phyloP scores from a whole-genome alignment of 352 stramenopile species.

The Phytophthora syringae region DNA sequence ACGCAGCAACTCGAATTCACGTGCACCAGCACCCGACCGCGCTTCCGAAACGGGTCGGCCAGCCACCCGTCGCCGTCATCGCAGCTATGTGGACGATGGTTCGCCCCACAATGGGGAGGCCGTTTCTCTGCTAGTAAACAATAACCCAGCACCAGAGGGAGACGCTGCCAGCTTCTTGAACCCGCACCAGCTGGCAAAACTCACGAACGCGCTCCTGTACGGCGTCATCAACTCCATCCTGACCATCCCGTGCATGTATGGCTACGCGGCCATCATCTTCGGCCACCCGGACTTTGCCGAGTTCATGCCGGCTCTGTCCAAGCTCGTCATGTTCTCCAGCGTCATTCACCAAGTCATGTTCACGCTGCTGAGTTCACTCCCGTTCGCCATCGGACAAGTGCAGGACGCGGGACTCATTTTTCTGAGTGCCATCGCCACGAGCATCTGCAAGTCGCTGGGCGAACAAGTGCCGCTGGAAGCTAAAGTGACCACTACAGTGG shows the following conservation, averaged over 20 bases:
- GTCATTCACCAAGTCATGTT: constrained; percentile 95
- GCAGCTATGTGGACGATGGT: constrained; percentile 44
- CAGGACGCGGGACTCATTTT: constrained; percentile 99
- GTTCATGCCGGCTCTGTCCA: constrained; percentile 92
- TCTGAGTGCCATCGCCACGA: constrained; percentile 94
- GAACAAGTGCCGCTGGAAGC: constrained; percentile 65
- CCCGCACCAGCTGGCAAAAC: constrained; percentile 32
- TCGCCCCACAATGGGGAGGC: constrained; percentile 32
- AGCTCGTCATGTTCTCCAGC: constrained; percentile 97
- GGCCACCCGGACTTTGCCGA: constrained; percentile 87
- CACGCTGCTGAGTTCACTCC: constrained; percentile 90
- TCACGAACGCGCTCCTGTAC: constrained; percentile 83
- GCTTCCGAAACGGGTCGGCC: too few species aligned
- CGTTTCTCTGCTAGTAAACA: constrained; percentile 40
- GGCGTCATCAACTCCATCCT: constrained; percentile 95
- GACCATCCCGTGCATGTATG: constrained; percentile 94
- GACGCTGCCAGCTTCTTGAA: background rate
- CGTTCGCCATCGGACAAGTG: constrained; percentile 98
- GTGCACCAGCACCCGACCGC: constrained; percentile 24
- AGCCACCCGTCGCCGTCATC: constrained; percentile 40
- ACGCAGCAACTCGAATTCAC: constrained; percentile 45
- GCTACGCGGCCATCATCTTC: constrained; percentile 97
- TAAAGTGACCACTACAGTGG: constrained; percentile 94
- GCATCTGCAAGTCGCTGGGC: constrained; percentile 83
- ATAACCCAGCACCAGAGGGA: constrained; percentile 2